Base-by-base conservation (phyloP, 2,329 filamentous ascomycete species). In the Macroventuria anomochaeta region DNA sequence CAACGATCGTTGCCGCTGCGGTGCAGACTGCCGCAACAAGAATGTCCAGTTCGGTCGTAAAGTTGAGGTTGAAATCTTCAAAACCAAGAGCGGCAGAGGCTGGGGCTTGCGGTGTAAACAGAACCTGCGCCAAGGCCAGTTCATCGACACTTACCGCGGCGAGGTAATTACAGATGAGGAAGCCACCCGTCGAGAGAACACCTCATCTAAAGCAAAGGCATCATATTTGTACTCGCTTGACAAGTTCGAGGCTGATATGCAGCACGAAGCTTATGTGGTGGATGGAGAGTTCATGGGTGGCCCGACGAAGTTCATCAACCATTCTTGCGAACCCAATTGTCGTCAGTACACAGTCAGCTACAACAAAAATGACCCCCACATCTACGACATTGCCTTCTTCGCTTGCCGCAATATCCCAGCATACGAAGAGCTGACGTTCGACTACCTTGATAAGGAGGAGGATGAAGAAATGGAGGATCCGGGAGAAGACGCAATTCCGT, bases 181-280 rank as follows among this genome's bases (percentile, higher is more conserved):
- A 74, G 89, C 90, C 0, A 81, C 86, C 13, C 77, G 79, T 1
- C 85, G 91, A 2, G 87, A 90, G 6, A 76, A 78, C 1, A 75
- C 78, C 0, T 82, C 85, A 2, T 69, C 65, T 0, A 79, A 84
- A 53, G 80, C 81, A n/a, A 93, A 93, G 63, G 86, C 89, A 18
- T 85, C 89, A 0, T 95, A 95, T 62, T 81, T 95, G 1, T 95
- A 93, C 71, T 85, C 83, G 1, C 83, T 96, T 1, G 91, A 96
- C 77, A 95, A 95, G 69, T 93, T 93, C 68, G 83, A 80, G 0
- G 82, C 88, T 1, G 82, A 80, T 0, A 75, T 88, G 51, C 57
- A 70, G 0, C 59, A 68, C 0, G 59, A 71, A 7, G 70, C 77
- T 0, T 82, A 79, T 52, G 77, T 81, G 0, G 76, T 83, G 0